Conservation (phyloP, 169 alveolate genomes). For the Eimeria tenella region DNA sequence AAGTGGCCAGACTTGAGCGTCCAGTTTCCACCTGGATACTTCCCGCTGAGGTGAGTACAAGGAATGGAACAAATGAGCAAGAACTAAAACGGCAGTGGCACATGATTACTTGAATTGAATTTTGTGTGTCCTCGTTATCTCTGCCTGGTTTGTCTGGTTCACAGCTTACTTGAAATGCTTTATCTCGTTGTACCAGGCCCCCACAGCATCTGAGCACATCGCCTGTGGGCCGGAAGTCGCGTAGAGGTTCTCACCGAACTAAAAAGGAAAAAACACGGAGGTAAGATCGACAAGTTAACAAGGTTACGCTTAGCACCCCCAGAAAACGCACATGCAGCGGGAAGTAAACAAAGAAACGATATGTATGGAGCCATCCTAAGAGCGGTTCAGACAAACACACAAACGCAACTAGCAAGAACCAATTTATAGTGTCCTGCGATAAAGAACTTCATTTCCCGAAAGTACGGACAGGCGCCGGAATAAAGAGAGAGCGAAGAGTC, state of each 20-base stretch:
- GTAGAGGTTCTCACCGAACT: conserved; percentile 72
- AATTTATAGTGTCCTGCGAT: too few relatives aligned
- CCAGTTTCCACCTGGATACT: conserved; percentile 26
- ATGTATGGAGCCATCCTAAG: too few relatives aligned
- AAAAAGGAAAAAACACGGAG: background rate
- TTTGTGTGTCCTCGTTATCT: too few relatives aligned
- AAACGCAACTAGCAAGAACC: too few relatives aligned
- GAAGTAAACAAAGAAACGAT: background rate
- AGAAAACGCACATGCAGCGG: background rate
- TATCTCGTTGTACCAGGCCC: conserved; percentile 46
- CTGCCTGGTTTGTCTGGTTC: background rate
- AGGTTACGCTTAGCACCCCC: background rate
- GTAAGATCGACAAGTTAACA: background rate
- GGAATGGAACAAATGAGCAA: background rate
- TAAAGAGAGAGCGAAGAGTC: background rate
- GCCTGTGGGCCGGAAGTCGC: background rate
- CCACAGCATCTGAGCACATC: conserved; percentile 43
- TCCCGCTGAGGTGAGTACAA: background rate
- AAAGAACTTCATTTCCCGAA: background rate
- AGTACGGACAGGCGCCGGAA: background rate
- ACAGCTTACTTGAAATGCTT: background rate
- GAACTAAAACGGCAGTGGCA: too few relatives aligned
- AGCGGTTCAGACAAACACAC: too few relatives aligned
- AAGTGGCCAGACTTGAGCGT: conserved; percentile 34
- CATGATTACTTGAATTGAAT: too few relatives aligned